A percentile compares a stretch with the other conserved stretches of the same genome.
Evolutionary conservation across 1,139 yeast genomes (phyloP).

Genomic region (Diutina scorzettiae): DNA sequence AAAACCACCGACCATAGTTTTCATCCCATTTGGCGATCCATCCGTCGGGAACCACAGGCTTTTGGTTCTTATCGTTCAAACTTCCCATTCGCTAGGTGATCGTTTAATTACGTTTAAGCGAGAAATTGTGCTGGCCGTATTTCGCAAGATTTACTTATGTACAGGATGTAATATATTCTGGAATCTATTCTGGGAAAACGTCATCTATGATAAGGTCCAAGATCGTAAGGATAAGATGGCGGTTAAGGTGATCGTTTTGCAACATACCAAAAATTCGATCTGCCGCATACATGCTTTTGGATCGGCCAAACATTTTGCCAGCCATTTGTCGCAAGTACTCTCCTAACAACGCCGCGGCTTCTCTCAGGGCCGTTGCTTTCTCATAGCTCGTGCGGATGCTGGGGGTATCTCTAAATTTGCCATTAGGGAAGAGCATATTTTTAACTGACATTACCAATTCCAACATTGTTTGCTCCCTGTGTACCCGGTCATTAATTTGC

Average conservation of each 20-base stretch:
- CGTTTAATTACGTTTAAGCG: no score
- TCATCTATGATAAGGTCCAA: constrained; percentile 38
- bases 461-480: constrained; percentile 38
- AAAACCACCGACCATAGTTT: constrained; percentile 66
- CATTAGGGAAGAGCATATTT: constrained; percentile 54
- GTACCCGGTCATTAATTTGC: constrained; percentile 18
- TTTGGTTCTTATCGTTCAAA: constrained; percentile 17
- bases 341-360: constrained; percentile 46
- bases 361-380: constrained; percentile 40
- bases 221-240: constrained; percentile 48
- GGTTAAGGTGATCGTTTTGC: constrained; percentile 64
- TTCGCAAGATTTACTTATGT: no score
- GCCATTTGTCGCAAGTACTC: constrained; percentile 29
- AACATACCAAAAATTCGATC: constrained; percentile 48
- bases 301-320: constrained; percentile 38
- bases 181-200: no score
- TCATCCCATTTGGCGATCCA: constrained; percentile 86
- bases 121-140: no score
- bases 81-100: neutral
- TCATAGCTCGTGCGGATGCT: constrained; percentile 38
- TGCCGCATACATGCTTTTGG: constrained; percentile 55
- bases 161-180: no score
- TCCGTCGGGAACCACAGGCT: constrained; percentile 59
- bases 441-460: constrained; percentile 33
- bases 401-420: constrained; percentile 36